Evolutionary conservation across 2,329 filamentous ascomycete species (phyloP).

Genomic region (Akanthomyces lecanii): DNA sequence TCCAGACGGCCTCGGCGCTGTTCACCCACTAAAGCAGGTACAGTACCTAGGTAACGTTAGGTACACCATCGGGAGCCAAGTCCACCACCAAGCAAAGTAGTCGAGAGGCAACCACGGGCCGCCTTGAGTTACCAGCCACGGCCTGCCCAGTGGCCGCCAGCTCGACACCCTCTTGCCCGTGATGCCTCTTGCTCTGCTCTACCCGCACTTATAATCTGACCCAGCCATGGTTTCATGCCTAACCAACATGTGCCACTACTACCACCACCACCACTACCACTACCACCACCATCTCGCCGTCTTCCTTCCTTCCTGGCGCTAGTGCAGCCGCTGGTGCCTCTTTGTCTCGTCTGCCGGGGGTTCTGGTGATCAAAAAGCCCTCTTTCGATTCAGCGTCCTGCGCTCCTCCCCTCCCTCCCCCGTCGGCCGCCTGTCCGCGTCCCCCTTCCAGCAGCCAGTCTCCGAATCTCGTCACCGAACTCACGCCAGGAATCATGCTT

Average conservation of each 20-base stretch:
- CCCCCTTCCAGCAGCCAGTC: background rate
- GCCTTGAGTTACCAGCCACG: background rate
- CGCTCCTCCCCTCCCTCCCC: background rate
- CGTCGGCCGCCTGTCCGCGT: background rate
- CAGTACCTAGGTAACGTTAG: too few relatives aligned
- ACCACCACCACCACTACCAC: background rate
- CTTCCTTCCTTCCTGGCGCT: conserved; percentile 3
- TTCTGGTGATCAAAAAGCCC: conserved; percentile 5
- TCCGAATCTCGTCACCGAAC: background rate
- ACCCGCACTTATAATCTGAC: background rate
- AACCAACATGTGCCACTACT: conserved; percentile 11
- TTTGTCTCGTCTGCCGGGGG: background rate
- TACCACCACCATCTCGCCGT: background rate
- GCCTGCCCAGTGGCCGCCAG: background rate
- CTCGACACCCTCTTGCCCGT: background rate
- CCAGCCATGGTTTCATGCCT: conserved; percentile 4
- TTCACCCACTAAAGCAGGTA: background rate
- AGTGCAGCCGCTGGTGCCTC: conserved; percentile 6
- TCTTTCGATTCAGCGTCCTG: background rate
- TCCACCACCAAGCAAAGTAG: too few relatives aligned
- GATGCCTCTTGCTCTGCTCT: background rate
- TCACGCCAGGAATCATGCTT: conserved; percentile 4
- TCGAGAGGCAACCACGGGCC: too few relatives aligned
- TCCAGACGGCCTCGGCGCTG: background rate
- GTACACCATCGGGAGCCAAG: too few relatives aligned